Conservation (phyloP, 495 filamentous ascomycete species). For the Penicillium desertorum region DNA sequence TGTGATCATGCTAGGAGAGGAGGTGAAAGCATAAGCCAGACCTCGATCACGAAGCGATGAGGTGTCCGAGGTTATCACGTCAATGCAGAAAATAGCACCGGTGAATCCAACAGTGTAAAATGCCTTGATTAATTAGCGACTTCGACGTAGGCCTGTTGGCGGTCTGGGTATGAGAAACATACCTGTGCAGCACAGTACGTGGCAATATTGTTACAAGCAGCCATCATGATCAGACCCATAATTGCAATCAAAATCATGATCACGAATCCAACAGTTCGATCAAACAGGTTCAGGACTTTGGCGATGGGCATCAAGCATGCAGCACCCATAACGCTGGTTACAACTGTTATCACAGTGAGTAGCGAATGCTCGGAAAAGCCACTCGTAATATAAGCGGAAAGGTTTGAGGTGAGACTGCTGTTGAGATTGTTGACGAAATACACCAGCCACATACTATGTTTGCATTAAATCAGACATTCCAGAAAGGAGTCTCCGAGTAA, state of each 20-base stretch:
- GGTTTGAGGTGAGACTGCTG: slow-evolving; percentile 18
- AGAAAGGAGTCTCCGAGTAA: background rate
- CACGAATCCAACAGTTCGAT: slow-evolving; percentile 53
- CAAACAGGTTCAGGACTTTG: slow-evolving; percentile 67
- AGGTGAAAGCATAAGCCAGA: slow-evolving; percentile 57
- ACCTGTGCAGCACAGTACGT: slow-evolving; percentile 51
- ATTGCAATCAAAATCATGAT: slow-evolving; percentile 38
- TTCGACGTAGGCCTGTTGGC: background rate
- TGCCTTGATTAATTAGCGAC: slow-evolving; percentile 8
- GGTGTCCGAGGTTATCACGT: slow-evolving; percentile 61
- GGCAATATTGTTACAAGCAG: slow-evolving; percentile 43
- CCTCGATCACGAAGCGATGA: slow-evolving; percentile 58
- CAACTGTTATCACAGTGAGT: slow-evolving; percentile 31
- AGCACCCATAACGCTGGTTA: slow-evolving; percentile 52
- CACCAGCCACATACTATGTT: slow-evolving; percentile 30
- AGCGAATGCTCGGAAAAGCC: slow-evolving; percentile 33
- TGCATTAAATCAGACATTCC: background rate
- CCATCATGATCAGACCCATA: slow-evolving; percentile 51
- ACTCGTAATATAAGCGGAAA: slow-evolving; percentile 32
- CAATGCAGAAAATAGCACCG: slow-evolving; percentile 54
- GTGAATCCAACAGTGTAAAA: slow-evolving; percentile 57
- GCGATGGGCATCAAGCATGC: slow-evolving; percentile 63
- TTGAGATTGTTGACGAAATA: slow-evolving; percentile 28
- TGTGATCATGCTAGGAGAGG: slow-evolving; percentile 54
- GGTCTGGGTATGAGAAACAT: background rate